Conservation (phyloP, 768 basidiomycete genomes). For the Gymnopilus dilepis region DNA sequence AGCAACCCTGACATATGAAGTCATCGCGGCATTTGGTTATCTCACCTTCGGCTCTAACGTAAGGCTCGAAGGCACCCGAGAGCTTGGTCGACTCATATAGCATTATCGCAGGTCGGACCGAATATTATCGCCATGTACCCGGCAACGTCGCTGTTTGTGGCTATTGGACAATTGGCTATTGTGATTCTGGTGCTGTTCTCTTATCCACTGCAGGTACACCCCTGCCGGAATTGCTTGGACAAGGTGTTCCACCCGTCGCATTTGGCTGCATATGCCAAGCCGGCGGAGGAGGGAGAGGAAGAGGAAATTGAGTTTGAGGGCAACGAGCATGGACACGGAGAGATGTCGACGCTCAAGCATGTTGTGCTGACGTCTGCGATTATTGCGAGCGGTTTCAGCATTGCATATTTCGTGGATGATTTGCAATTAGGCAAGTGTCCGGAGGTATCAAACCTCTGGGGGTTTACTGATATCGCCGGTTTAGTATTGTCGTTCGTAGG, state of each 20-base stretch:
- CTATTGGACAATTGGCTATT: slow-evolving; percentile 92
- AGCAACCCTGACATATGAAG: slow-evolving; percentile 83
- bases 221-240: slow-evolving; percentile 90
- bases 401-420: slow-evolving; percentile 81
- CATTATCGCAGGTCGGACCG: slow-evolving; percentile 66
- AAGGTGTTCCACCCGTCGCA: slow-evolving; percentile 73
- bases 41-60: slow-evolving; percentile 91
- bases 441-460: not conserved
- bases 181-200: slow-evolving; percentile 89
- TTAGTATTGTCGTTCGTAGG: slow-evolving; percentile 95
- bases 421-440: slow-evolving; percentile 68
- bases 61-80: slow-evolving; percentile 22
- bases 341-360: slow-evolving; percentile 75
- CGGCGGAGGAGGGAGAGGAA: slow-evolving; percentile 49
- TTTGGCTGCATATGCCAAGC: slow-evolving; percentile 31
- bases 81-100: slow-evolving; percentile 14
- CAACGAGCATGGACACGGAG: slow-evolving; percentile 54
- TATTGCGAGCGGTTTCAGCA: slow-evolving; percentile 64
- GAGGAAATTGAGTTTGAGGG: slow-evolving; percentile 50
- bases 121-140: slow-evolving; percentile 98
- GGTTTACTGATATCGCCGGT: slow-evolving; percentile 5
- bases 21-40: slow-evolving; percentile 89
- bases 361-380: slow-evolving; percentile 70
- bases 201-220: slow-evolving; percentile 94
- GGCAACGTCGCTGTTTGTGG: slow-evolving; percentile 88